A percentile compares a stretch with the other conserved stretches of the same genome.
Conservation (phyloP, 2,329 filamentous ascomycete species). For the Botrytis tulipae region DNA sequence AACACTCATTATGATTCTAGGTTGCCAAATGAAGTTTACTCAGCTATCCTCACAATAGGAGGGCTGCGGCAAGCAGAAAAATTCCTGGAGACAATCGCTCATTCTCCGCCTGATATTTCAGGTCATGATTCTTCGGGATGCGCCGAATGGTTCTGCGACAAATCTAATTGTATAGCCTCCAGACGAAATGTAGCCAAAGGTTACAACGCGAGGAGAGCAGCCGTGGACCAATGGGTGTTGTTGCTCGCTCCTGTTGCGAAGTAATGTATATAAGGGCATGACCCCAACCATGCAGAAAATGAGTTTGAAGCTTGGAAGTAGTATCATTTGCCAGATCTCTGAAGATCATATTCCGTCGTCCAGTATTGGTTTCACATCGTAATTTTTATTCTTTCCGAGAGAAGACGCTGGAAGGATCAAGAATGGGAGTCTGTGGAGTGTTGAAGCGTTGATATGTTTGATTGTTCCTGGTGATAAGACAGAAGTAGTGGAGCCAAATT, state of each 20-base stretch:
- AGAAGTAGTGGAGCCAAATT: neutral
- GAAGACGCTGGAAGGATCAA: neutral
- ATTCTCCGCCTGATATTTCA: slow-evolving; percentile 18
- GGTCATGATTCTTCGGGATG: slow-evolving; percentile 34
- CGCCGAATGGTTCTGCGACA: slow-evolving; percentile 40
- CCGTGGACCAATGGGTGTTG: neutral
- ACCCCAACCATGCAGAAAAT: neutral
- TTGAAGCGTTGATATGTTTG: neutral
- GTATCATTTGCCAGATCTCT: neutral
- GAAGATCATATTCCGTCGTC: neutral
- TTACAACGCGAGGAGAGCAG: neutral
- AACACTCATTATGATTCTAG: neutral
- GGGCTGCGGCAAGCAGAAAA: neutral
- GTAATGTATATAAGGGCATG: neutral
- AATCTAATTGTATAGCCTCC: slow-evolving; percentile 34
- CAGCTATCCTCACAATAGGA: neutral
- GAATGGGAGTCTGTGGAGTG: too few species aligned
- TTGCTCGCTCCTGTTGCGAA: neutral
- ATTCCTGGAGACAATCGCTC: neutral
- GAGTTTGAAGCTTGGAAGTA: neutral
- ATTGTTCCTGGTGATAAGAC: neutral
- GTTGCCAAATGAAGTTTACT: neutral
- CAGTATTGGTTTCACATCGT: neutral
- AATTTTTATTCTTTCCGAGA: too few species aligned
- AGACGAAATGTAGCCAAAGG: slow-evolving; percentile 27